Conservation (phyloP, 768 basidiomycete genomes). For the Trametes meyenii region DNA sequence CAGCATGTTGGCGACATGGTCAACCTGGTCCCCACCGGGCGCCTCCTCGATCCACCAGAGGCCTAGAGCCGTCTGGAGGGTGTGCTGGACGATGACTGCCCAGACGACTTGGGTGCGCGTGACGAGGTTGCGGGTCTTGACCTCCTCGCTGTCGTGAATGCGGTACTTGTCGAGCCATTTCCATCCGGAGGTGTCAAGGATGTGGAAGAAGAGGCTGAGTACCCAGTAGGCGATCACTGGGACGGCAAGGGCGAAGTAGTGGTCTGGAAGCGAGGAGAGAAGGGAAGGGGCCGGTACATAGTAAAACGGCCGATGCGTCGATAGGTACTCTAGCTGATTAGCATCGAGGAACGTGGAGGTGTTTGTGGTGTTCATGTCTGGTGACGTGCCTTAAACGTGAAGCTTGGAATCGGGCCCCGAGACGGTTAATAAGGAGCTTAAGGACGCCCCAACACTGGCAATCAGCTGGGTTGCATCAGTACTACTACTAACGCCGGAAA, state of each 20-base stretch:
- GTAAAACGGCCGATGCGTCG: constrained; percentile 27
- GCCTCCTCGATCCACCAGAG: constrained; percentile 60
- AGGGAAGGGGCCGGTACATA: constrained; percentile 22
- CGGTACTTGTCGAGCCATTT: constrained; percentile 80
- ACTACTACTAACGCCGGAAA: neutral
- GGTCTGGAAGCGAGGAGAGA: constrained; percentile 57
- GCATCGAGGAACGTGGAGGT: constrained; percentile 20
- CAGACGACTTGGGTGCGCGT: constrained; percentile 70
- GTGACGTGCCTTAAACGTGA: neutral
- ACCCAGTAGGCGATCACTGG: constrained; percentile 88
- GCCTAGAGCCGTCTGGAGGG: constrained; percentile 80
- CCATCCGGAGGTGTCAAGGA: constrained; percentile 74
- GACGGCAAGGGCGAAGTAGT: constrained; percentile 65
- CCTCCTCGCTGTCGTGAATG: constrained; percentile 86
- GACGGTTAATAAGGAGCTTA: neutral
- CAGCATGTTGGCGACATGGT: constrained; percentile 45
- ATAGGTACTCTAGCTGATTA: constrained; percentile 26
- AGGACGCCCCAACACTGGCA: neutral
- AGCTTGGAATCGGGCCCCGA: too few species aligned
- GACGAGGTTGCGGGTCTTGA: constrained; percentile 72
- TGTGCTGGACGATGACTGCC: constrained; percentile 86
- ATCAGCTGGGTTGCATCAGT: neutral
- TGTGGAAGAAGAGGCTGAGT: constrained; percentile 77
- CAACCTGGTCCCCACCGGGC: constrained; percentile 31
- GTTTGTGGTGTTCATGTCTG: constrained; percentile 29